Conservation (phyloP, 768 basidiomycete species). For the Tubosaeta sp. region DNA sequence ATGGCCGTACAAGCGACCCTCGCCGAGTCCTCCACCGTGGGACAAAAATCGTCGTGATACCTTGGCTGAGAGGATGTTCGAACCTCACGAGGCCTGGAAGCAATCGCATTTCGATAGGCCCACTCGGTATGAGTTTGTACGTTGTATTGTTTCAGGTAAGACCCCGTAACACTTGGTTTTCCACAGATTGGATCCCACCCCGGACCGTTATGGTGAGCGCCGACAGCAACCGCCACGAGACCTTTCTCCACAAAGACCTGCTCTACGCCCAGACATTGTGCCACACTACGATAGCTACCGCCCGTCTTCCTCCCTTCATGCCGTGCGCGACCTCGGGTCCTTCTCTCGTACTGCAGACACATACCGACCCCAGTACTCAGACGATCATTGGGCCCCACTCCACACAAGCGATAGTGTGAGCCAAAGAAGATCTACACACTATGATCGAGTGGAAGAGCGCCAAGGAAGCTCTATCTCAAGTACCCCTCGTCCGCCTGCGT, state of each 20-base stretch:
- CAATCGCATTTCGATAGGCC: slow-evolving; percentile 48
- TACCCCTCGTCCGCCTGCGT: slow-evolving; percentile 23
- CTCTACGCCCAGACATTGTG: slow-evolving; percentile 31
- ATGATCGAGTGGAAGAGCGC: slow-evolving; percentile 25
- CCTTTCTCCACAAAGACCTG: slow-evolving; percentile 34
- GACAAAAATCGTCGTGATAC: slow-evolving; percentile 34
- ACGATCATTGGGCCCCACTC: slow-evolving; percentile 29
- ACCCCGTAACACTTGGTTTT: slow-evolving; percentile 12
- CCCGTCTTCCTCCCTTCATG: slow-evolving; percentile 33
- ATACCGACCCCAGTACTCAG: slow-evolving; percentile 47
- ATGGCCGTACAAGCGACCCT: slow-evolving; percentile 43
- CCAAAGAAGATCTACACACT: slow-evolving; percentile 14
- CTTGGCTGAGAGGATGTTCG: slow-evolving; percentile 56
- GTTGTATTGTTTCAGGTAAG: slow-evolving; percentile 25
- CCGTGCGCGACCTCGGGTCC: slow-evolving; percentile 38
- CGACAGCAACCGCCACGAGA: slow-evolving; percentile 33
- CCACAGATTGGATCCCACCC: slow-evolving; percentile 24
- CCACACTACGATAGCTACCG: slow-evolving; percentile 49
- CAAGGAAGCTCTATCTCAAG: slow-evolving; percentile 31
- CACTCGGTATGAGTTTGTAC: slow-evolving; percentile 37
- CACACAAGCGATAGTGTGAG: slow-evolving; percentile 30
- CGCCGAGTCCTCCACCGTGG: slow-evolving; percentile 33
- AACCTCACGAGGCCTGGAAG: slow-evolving; percentile 72
- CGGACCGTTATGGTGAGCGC: slow-evolving; percentile 36
- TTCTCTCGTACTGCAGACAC: slow-evolving; percentile 39